A percentile compares a stretch with the other conserved stretches of the same genome.
phyloP scores from a whole-genome alignment of 2,329 filamentous ascomycete species.

The Colletotrichum magnum region DNA sequence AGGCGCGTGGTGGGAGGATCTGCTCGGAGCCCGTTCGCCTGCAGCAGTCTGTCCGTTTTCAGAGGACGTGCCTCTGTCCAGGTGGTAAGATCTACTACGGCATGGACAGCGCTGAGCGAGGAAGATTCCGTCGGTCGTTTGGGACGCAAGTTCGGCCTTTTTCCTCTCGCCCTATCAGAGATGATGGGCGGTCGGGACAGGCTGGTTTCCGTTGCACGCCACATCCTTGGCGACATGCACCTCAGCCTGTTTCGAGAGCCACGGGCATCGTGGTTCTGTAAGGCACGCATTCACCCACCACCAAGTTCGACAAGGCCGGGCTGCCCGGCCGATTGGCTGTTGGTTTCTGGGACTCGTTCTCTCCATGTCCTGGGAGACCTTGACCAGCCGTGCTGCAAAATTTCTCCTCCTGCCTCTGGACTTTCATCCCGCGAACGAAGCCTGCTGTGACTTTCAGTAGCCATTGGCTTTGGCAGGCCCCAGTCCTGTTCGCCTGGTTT shows the following conservation, averaged over 20 bases:
- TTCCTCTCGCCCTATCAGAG: constrained; percentile 6
- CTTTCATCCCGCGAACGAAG: neutral
- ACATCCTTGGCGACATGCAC: constrained; percentile 28
- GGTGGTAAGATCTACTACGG: too few species aligned
- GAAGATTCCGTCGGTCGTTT: constrained; percentile 18
- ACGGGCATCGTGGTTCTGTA: constrained; percentile 10
- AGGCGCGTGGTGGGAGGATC: neutral
- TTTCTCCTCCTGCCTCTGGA: neutral
- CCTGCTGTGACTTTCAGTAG: neutral
- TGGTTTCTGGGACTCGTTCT: neutral
- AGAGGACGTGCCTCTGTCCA: too few species aligned
- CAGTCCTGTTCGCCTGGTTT: constrained; percentile 7
- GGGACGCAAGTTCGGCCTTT: constrained; percentile 11
- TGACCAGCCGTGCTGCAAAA: neutral
- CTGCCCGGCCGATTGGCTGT: constrained; percentile 15
- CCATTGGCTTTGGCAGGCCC: too few species aligned
- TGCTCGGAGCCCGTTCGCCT: too few species aligned
- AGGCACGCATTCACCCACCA: constrained; percentile 1
- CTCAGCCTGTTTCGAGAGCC: constrained; percentile 27
- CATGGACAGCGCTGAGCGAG: too few species aligned
- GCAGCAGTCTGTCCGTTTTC: too few species aligned
- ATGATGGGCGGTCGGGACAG: constrained; percentile 2
- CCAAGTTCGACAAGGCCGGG: constrained; percentile 2
- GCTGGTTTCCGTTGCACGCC: constrained; percentile 18
- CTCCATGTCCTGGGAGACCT: neutral